Evolutionary conservation across 1,139 yeast genomes (phyloP), one percentile per base, ranked within the genome.

Genomic region (Geotrichum australiense): DNA sequence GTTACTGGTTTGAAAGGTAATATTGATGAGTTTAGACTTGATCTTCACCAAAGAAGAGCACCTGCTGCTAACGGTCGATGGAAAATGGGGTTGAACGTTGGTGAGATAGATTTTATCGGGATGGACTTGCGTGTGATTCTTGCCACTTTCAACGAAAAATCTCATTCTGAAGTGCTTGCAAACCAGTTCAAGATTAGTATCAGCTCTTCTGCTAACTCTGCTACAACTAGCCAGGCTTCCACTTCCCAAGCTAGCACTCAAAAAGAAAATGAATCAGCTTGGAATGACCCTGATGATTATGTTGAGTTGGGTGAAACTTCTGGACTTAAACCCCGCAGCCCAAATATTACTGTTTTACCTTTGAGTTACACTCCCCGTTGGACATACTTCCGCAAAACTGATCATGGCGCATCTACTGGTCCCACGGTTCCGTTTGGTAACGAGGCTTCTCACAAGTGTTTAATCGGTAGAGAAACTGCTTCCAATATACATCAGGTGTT

Each of bases 211-310:
- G 46, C 45, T 3, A 50, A 53, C 5, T 43, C 52, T 4, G 38
- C 45, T 14, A 39, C 51, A 4, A 37, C 42, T 10, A 28, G 41
- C 18, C 28, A 39, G 28, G 41, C 48, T 3, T 36, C 49, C 4
- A 51, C 52, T 6, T 42, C 53, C 12, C 35, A 35, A 5, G 25
- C 33, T 16, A 24, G 28, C 14, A 39, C 54, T 27, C 61, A 65
- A 6, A 60, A 62, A 24, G 76, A 70, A 29, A 56, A 60, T 40
- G 85, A 80, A 50, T 58, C 65, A 42, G 59, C 76, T 0, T 91
- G 97, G 97, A 66, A 78, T 40, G 96, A 91, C 56, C 63, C 73
- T 23, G 77, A 83, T 46, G 98, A 91, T 62, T 91, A 78, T 53
- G 68, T 75, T 12, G 97, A 91, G 55, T 64, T 89, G 34, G 85